A percentile compares a stretch with the other conserved stretches of the same genome.
These are phyloP conservation scores for Suhomyces ambrosiae DNA, from an alignment of 1,139 yeast genomes.

Conservation along the genomic window DNA sequence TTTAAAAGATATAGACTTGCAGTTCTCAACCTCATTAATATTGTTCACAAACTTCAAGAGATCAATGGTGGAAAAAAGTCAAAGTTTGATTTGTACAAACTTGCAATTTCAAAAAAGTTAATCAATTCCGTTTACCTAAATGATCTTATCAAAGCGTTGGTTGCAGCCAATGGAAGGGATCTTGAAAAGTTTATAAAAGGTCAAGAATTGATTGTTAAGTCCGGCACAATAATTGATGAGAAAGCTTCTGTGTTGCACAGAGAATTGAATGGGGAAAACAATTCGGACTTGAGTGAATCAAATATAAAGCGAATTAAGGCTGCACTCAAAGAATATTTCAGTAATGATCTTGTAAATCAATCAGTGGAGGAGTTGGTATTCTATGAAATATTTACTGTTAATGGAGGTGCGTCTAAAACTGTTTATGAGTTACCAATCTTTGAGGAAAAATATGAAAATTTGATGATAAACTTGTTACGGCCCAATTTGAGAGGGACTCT, in stretches of 20 bases:
- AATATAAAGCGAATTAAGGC: too few species aligned
- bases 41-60: conserved; percentile 23
- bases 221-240: background rate
- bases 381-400: conserved; percentile 41
- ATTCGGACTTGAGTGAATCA: too few species aligned
- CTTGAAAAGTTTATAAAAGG: background rate
- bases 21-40: conserved; percentile 28
- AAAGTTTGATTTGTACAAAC: conserved; percentile 36
- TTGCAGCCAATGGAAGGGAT: background rate
- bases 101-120: conserved; percentile 25
- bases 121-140: conserved; percentile 18
- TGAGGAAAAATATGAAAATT: conserved; percentile 43
- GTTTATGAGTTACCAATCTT: conserved; percentile 18
- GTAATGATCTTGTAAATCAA: conserved; percentile 22
- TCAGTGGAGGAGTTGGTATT: conserved; percentile 33
- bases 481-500: conserved; percentile 39
- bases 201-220: background rate
- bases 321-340: conserved; percentile 16
- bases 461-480: conserved; percentile 42
- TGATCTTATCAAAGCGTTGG: conserved; percentile 7
- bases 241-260: background rate
- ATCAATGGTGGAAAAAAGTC: conserved; percentile 15
- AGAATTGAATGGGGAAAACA: background rate
- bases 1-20: conserved; percentile 27
- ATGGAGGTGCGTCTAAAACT: conserved; percentile 29